A percentile compares a stretch with the other conserved stretches of the same genome.
Evolutionary conservation across 2,329 filamentous ascomycete genomes (phyloP).

Genomic region (Claviceps humidiphila): DNA sequence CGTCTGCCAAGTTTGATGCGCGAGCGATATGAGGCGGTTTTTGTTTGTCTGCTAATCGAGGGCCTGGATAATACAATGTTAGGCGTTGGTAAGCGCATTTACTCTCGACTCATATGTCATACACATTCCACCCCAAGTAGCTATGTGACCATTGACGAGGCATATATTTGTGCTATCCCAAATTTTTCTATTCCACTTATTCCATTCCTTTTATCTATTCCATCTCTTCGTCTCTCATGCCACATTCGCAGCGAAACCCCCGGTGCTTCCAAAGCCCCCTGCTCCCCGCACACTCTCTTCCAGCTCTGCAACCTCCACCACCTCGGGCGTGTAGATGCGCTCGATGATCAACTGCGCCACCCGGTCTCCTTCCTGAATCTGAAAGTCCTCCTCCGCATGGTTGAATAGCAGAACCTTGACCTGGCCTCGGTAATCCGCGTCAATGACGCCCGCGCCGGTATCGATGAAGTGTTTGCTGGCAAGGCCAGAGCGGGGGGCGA

Average conservation of each 20-base stretch:
- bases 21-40: constrained; percentile 26
- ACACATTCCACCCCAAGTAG: no score
- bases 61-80: no score
- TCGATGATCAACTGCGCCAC: constrained; percentile 90
- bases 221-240: not conserved
- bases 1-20: constrained; percentile 50
- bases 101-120: no score
- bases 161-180: no score
- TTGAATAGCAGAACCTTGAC: constrained; percentile 96
- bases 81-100: no score
- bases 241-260: constrained; percentile 18
- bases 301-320: constrained; percentile 77
- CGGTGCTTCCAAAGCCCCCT: constrained; percentile 86
- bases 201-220: not conserved
- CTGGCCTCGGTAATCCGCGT: constrained; percentile 89
- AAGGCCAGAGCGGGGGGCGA: constrained; percentile 82
- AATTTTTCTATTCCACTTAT: no score
- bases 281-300: constrained; percentile 83
- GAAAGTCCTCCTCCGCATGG: constrained; percentile 70
- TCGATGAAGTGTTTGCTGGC: constrained; percentile 93
- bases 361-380: constrained; percentile 72
- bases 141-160: no score
- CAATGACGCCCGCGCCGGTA: constrained; percentile 90
- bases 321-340: constrained; percentile 85
- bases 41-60: not conserved